A percentile compares a stretch with the other conserved stretches of the same genome.
Evolutionary conservation across 331 rosid species (phyloP).

Genomic region (Rosa hybrid): DNA sequence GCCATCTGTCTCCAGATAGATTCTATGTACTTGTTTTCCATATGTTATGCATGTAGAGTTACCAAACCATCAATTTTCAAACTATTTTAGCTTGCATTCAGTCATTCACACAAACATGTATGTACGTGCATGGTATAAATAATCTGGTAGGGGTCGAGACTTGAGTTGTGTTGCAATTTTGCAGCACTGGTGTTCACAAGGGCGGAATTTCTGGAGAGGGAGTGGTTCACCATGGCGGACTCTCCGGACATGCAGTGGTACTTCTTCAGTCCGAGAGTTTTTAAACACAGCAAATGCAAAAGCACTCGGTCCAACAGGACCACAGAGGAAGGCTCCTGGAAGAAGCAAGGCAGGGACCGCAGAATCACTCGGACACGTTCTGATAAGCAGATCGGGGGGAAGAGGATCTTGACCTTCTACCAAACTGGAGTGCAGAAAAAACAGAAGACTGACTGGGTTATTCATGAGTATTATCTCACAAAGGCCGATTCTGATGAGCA

Average conservation of each 20-base stretch:
- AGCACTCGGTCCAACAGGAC: constrained; percentile 36
- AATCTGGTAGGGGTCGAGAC: not conserved
- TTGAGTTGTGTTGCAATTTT: not conserved
- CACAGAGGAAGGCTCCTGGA: constrained; percentile 50
- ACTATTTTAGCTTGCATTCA: not conserved
- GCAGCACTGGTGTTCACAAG: not conserved
- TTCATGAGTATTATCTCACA: not conserved
- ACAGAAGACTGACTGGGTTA: constrained; percentile 33
- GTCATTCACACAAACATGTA: not conserved
- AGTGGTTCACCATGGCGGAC: not conserved
- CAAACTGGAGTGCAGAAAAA: not conserved
- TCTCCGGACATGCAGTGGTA: constrained; percentile 35
- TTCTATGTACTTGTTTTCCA: too few relatives aligned
- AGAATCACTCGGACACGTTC: not conserved
- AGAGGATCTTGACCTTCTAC: constrained; percentile 53
- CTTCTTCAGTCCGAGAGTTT: constrained; percentile 41
- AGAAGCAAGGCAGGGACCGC: constrained; percentile 40
- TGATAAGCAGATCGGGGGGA: constrained; percentile 38
- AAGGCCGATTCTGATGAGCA: not conserved
- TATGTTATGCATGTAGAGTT: not conserved
- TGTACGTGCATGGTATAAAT: not conserved
- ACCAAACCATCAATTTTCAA: not conserved
- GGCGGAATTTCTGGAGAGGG: not conserved
- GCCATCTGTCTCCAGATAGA: too few relatives aligned
- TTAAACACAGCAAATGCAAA: constrained; percentile 6